A percentile compares a stretch with the other conserved stretches of the same genome.
Conservation (phyloP, 768 basidiomycete species). For the Suillus cothurnatus region DNA sequence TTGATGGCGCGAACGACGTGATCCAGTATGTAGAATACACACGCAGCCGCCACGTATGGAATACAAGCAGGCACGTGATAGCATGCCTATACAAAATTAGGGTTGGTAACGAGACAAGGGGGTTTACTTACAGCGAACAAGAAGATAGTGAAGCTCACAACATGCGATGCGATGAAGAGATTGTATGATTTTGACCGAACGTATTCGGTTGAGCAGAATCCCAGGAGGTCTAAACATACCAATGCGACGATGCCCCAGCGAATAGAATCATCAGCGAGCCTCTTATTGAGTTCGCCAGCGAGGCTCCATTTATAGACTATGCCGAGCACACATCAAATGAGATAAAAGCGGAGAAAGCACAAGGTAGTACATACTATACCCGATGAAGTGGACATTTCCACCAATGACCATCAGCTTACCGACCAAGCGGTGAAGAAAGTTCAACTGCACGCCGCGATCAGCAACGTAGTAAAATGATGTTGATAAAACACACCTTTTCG, state of each 20-base stretch:
- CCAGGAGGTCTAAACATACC: constrained; percentile 37
- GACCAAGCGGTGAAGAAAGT: constrained; percentile 57
- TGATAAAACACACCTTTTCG: constrained; percentile 41
- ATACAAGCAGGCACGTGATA: constrained; percentile 30
- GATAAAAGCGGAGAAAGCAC: not conserved
- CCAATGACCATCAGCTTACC: constrained; percentile 45
- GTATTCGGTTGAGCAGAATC: constrained; percentile 41
- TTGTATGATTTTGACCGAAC: constrained; percentile 46
- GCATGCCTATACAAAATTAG: constrained; percentile 22
- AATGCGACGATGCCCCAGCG: constrained; percentile 39
- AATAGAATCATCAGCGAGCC: constrained; percentile 16
- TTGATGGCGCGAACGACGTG: constrained; percentile 47
- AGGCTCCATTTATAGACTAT: constrained; percentile 34
- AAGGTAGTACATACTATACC: constrained; percentile 37
- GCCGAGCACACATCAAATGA: not conserved
- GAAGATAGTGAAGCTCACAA: constrained; percentile 43
- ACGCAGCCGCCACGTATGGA: constrained; percentile 44
- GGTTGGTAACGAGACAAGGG: constrained; percentile 6
- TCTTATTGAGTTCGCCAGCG: constrained; percentile 17
- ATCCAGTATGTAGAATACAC: constrained; percentile 47
- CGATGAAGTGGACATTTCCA: constrained; percentile 43
- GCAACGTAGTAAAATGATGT: not conserved
- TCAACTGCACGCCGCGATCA: constrained; percentile 37
- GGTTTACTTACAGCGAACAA: constrained; percentile 36
- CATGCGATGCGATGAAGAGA: constrained; percentile 46